Conservation (phyloP, 345 rosid genomes). For the Physaria fendleri region DNA sequence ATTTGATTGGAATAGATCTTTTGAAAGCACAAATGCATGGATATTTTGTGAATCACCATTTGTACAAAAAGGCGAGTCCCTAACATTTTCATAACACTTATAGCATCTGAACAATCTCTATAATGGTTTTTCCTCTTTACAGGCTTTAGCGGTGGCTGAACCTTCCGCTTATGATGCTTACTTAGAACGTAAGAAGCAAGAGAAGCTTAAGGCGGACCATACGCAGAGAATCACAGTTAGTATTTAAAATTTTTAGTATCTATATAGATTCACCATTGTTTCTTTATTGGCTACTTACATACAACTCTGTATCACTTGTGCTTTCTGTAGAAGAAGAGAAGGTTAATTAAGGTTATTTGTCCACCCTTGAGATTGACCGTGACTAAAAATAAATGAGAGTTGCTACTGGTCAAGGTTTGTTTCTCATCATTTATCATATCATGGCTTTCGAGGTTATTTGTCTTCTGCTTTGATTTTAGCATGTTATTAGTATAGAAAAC, state of each 20-base stretch:
- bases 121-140: conserved; percentile 19
- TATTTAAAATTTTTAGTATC: conserved; percentile 14
- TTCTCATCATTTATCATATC: no score
- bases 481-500: no score
- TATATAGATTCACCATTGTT: neutral
- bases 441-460: no score
- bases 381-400: no score
- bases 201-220: conserved; percentile 50
- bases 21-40: conserved; percentile 96
- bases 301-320: conserved; percentile 13
- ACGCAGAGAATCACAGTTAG: conserved; percentile 70
- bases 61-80: conserved; percentile 67
- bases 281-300: conserved; percentile 13
- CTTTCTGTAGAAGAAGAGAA: conserved; percentile 50
- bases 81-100: neutral
- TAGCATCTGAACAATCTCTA: neutral
- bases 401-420: no score
- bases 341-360: conserved; percentile 73
- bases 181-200: conserved; percentile 54
- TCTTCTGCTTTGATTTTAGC: no score
- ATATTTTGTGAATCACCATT: conserved; percentile 59
- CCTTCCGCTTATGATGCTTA: conserved; percentile 66
- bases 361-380: no score
- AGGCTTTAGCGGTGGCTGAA: conserved; percentile 63
- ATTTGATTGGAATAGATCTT: conserved; percentile 84